Evolutionary conservation across 2,329 filamentous ascomycete species (phyloP).

Genomic region (Cladosporium phlei): DNA sequence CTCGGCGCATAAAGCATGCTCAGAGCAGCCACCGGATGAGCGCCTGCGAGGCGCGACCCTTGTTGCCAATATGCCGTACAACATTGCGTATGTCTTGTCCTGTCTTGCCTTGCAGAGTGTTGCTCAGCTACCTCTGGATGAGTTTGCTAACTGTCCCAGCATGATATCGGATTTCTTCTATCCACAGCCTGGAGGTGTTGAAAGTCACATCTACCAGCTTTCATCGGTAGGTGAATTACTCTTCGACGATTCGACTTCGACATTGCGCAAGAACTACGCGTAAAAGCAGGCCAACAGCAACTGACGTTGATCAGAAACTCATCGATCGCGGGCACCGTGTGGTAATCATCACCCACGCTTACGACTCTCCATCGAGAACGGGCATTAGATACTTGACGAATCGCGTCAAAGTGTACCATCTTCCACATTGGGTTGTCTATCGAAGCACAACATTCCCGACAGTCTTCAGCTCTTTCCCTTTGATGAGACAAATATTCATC

Average conservation of each 20-base stretch:
- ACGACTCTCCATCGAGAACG: conserved; percentile 58
- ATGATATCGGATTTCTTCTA: conserved; percentile 99
- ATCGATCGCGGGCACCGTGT: conserved; percentile 98
- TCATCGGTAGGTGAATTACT: conserved; percentile 60
- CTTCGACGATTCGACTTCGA: neutral
- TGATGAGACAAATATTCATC: conserved; percentile 94
- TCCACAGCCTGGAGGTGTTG: conserved; percentile 88
- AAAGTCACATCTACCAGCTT: conserved; percentile 97
- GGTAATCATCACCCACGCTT: conserved; percentile 93
- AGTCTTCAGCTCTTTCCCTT: conserved; percentile 96
- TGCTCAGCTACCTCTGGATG: neutral
- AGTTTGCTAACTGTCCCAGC: conserved; percentile 36
- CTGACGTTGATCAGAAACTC: conserved; percentile 61
- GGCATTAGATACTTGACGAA: conserved; percentile 95
- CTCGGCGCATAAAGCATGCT: conserved; percentile 1
- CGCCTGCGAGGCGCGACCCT: conserved; percentile 16
- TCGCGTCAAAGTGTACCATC: conserved; percentile 95
- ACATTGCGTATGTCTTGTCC: conserved; percentile 56
- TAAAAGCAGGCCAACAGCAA: neutral
- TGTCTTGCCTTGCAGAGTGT: no score
- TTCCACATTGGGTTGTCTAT: conserved; percentile 94
- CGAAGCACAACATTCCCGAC: conserved; percentile 90
- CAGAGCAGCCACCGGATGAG: conserved; percentile 15
- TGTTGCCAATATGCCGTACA: conserved; percentile 56
- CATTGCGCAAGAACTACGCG: neutral